A percentile compares a stretch with the other conserved stretches of the same genome.
Evolutionary conservation across 2,329 filamentous ascomycete genomes (phyloP).

Genomic region (Ophiobolus disseminans): DNA sequence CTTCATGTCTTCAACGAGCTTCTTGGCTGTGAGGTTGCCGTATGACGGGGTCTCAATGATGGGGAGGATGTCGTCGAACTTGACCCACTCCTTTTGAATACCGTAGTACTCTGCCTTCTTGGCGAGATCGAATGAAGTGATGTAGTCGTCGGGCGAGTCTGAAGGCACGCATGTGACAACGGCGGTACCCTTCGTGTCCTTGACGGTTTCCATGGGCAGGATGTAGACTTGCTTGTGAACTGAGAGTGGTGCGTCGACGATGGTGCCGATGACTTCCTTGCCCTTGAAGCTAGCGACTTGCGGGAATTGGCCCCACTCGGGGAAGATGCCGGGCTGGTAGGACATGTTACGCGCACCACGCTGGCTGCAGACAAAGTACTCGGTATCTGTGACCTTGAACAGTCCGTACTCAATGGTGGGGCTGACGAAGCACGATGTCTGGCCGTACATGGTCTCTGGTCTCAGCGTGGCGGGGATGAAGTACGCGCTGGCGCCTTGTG

Average conservation of each 20-base stretch:
- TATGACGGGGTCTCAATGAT: constrained; percentile 80
- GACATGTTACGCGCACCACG: constrained; percentile 93
- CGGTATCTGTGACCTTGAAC: constrained; percentile 71
- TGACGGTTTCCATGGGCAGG: constrained; percentile 92
- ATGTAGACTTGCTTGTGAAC: constrained; percentile 81
- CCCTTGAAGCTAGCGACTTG: constrained; percentile 78
- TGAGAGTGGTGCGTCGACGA: constrained; percentile 88
- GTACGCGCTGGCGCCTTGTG: constrained; percentile 79
- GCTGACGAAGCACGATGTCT: constrained; percentile 93
- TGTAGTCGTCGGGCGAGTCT: constrained; percentile 94
- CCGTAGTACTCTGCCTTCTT: constrained; percentile 96
- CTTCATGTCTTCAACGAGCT: constrained; percentile 89
- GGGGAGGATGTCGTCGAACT: constrained; percentile 80
- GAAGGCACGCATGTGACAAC: constrained; percentile 96
- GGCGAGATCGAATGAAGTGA: constrained; percentile 82
- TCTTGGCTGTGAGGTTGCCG: constrained; percentile 81
- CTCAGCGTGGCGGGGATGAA: constrained; percentile 91
- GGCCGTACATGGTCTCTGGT: constrained; percentile 98
- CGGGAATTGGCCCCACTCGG: constrained; percentile 75
- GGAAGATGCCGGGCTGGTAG: constrained; percentile 81
- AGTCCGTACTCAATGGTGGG: constrained; percentile 89
- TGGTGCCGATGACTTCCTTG: constrained; percentile 82
- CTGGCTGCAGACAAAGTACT: constrained; percentile 85
- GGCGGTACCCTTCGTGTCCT: constrained; percentile 92
- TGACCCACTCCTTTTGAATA: constrained; percentile 96